Evolutionary conservation across 176 grass and related monocot genomes (phyloP).

Genomic region (Musa troglodytarum): DNA sequence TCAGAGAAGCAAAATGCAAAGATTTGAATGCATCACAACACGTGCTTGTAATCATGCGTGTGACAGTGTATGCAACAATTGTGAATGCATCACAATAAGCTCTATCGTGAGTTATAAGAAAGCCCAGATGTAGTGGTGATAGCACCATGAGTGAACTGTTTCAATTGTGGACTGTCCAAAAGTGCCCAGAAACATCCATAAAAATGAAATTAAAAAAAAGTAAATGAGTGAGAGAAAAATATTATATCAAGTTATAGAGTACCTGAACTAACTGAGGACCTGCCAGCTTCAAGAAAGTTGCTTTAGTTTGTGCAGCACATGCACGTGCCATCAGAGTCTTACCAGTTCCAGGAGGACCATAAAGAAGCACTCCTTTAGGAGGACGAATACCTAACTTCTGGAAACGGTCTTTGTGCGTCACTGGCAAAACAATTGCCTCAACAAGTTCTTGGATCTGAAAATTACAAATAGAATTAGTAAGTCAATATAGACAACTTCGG

Average conservation of each 20-base stretch:
- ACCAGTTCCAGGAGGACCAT: constrained; percentile 90
- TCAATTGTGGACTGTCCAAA: too few species aligned
- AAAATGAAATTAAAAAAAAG: neutral
- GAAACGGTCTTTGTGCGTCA: constrained; percentile 89
- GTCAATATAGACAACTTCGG: neutral
- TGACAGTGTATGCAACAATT: neutral
- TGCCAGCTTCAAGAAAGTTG: constrained; percentile 87
- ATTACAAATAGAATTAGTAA: constrained; percentile 11
- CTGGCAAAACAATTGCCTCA: constrained; percentile 82
- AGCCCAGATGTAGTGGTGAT: too few species aligned
- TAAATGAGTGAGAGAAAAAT: neutral
- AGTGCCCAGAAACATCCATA: too few species aligned
- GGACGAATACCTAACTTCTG: constrained; percentile 86
- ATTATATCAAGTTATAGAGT: neutral
- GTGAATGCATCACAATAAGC: too few species aligned
- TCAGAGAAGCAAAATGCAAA: neutral
- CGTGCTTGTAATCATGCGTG: neutral
- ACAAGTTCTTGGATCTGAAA: constrained; percentile 90
- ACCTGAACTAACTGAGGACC: constrained; percentile 89
- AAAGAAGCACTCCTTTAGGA: constrained; percentile 90
- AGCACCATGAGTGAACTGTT: too few species aligned
- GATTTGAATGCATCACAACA: neutral
- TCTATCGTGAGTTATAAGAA: too few species aligned
- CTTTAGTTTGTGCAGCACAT: constrained; percentile 91
- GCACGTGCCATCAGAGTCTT: constrained; percentile 95